Evolutionary conservation across 2,329 filamentous ascomycete genomes (phyloP).

Genomic region (Ophiostoma triangulosporum): DNA sequence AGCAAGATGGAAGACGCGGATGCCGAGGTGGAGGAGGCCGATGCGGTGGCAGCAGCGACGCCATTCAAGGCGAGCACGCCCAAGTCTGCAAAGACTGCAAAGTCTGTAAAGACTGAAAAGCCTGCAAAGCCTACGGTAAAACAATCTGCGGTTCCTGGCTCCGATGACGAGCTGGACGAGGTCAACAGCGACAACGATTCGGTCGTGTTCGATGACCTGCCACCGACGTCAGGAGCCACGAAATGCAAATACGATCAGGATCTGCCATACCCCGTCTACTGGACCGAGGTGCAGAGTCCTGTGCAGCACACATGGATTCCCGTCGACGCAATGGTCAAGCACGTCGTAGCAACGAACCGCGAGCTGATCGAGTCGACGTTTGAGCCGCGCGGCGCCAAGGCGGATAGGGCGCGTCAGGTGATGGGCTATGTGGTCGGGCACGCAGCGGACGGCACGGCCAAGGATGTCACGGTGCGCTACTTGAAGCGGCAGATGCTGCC

Average conservation of each 20-base stretch:
- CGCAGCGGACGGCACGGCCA: slow-evolving; percentile 73
- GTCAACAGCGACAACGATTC: slow-evolving; percentile 46
- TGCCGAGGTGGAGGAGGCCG: slow-evolving; percentile 28
- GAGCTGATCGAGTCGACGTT: slow-evolving; percentile 58
- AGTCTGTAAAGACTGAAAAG: neutral
- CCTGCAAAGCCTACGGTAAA: neutral
- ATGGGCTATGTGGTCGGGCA: slow-evolving; percentile 82
- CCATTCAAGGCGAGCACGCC: neutral
- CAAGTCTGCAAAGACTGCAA: slow-evolving; percentile 8
- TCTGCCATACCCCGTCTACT: slow-evolving; percentile 76
- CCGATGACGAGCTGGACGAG: slow-evolving; percentile 33
- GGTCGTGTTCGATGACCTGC: slow-evolving; percentile 41
- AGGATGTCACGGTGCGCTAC: slow-evolving; percentile 89
- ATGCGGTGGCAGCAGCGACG: slow-evolving; percentile 8
- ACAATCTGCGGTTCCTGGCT: too few relatives aligned
- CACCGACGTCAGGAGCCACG: slow-evolving; percentile 20
- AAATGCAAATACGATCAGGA: slow-evolving; percentile 49
- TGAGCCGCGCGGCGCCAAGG: slow-evolving; percentile 70
- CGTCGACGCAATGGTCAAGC: slow-evolving; percentile 62
- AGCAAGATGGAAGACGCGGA: slow-evolving; percentile 72
- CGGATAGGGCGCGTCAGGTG: slow-evolving; percentile 76
- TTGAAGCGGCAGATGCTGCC: slow-evolving; percentile 70
- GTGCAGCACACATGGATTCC: slow-evolving; percentile 66
- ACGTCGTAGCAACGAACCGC: slow-evolving; percentile 54
- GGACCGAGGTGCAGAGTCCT: slow-evolving; percentile 80